phyloP scores from a whole-genome alignment of 768 basidiomycete species.

The Phlebiopsis gigantea region DNA sequence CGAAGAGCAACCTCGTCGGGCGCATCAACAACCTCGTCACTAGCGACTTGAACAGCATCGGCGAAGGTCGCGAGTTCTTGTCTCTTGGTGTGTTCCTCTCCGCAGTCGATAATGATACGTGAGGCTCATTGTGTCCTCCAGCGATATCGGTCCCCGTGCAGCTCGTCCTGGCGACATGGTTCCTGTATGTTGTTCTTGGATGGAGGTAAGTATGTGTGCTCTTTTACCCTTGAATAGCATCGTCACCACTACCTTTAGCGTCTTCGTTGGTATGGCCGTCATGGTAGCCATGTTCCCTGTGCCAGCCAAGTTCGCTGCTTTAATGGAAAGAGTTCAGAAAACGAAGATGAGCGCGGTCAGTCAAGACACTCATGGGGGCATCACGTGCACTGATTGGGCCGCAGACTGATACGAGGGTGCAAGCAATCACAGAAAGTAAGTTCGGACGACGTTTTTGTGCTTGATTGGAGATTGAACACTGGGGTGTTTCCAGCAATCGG shows the following conservation, averaged over 20 bases:
- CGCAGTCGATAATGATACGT: neutral
- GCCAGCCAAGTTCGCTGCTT: constrained; percentile 35
- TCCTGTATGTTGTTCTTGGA: constrained; percentile 40
- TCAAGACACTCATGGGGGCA: constrained; percentile 10
- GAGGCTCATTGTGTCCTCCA: constrained; percentile 10
- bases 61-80: constrained; percentile 19
- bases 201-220: constrained; percentile 31
- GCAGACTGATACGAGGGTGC: constrained; percentile 42
- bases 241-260: constrained; percentile 16
- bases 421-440: constrained; percentile 8
- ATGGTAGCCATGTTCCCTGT: constrained; percentile 38
- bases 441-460: neutral
- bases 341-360: constrained; percentile 36
- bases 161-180: constrained; percentile 30
- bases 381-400: neutral
- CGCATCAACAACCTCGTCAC: constrained; percentile 76
- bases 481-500: constrained; percentile 15
- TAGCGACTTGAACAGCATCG: constrained; percentile 42
- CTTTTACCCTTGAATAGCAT: neutral
- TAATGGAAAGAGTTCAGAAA: constrained; percentile 30
- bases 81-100: neutral
- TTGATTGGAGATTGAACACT: neutral
- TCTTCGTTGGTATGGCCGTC: constrained; percentile 37
- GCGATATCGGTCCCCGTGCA: constrained; percentile 31
- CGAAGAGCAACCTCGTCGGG: constrained; percentile 49